These are phyloP conservation scores for Penicillium paradoxum DNA, from an alignment of 495 filamentous ascomycete species.

Conservation along the genomic window DNA sequence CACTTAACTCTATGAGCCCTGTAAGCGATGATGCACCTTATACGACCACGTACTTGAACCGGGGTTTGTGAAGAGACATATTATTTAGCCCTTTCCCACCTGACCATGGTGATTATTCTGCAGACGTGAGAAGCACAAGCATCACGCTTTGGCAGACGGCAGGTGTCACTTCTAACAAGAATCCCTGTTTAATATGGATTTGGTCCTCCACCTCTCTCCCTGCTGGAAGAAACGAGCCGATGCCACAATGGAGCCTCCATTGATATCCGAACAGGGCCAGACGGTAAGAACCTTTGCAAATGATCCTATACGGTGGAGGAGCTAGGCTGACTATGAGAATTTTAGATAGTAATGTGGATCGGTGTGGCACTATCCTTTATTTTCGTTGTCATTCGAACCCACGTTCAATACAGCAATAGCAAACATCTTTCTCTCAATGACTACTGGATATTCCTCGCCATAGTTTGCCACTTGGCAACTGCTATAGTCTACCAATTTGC, in stretches of 20 bases:
- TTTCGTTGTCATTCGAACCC: not conserved
- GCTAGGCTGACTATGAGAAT: no score
- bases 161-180: not conserved
- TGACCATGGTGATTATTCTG: not conserved
- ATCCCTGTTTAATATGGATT: not conserved
- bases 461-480: not conserved
- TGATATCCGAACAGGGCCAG: not conserved
- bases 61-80: not conserved
- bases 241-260: not conserved
- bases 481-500: no score
- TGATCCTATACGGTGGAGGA: not conserved
- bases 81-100: not conserved
- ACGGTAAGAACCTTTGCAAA: not conserved
- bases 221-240: not conserved
- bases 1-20: not conserved
- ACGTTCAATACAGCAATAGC: not conserved
- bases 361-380: not conserved
- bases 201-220: not conserved
- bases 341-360: not conserved
- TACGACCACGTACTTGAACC: not conserved
- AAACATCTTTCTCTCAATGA: not conserved
- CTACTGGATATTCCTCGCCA: not conserved
- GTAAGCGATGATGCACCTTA: not conserved
- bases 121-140: not conserved
- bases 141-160: not conserved